Conservation (phyloP, 2,329 filamentous ascomycete species). For the Neonectria hederae region DNA sequence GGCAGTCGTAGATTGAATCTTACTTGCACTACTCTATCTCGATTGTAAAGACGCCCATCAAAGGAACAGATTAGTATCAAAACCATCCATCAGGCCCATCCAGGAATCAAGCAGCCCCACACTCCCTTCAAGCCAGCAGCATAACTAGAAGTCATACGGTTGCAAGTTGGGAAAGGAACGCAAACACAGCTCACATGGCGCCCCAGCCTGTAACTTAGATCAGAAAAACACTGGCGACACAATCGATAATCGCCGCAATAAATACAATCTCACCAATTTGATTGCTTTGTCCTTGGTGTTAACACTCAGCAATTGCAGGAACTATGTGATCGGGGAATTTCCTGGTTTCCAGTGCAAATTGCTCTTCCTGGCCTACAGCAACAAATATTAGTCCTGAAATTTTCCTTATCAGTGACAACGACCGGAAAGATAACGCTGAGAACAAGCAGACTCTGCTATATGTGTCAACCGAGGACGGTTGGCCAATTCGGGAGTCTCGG, state of each 20-base stretch:
- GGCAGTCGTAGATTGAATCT: background rate
- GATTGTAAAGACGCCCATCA: background rate
- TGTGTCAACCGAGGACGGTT: background rate
- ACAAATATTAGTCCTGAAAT: background rate
- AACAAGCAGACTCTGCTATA: constrained; percentile 1
- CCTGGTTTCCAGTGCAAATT: background rate
- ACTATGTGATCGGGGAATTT: background rate
- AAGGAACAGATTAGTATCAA: background rate
- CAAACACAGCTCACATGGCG: background rate
- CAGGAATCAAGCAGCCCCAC: background rate
- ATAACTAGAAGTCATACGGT: background rate
- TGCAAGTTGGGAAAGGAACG: background rate
- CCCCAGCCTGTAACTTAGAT: background rate
- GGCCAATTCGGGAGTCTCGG: too few species aligned
- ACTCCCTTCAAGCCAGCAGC: background rate
- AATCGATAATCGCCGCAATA: background rate
- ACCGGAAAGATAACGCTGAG: background rate
- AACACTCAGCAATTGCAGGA: constrained; percentile 3
- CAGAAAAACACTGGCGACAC: background rate
- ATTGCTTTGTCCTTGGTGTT: constrained; percentile 5
- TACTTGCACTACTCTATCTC: constrained; percentile 10
- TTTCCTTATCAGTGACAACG: background rate
- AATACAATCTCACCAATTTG: background rate
- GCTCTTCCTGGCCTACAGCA: background rate
- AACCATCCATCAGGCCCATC: background rate